Conservation (phyloP, 208 protist genomes). For the Acanthamoeba healyi region DNA sequence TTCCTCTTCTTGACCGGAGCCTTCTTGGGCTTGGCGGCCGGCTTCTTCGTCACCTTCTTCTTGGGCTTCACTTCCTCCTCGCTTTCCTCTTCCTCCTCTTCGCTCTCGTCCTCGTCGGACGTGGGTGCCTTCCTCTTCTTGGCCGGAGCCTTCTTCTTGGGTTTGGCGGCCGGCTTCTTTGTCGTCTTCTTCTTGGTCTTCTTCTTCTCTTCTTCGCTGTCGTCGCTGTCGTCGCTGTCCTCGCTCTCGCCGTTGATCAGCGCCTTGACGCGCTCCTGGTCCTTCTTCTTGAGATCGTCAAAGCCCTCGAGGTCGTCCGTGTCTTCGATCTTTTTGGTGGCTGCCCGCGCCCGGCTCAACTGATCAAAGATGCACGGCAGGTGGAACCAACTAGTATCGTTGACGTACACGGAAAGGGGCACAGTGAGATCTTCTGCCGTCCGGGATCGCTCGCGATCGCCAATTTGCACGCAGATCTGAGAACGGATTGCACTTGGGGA, state of each 20-base stretch:
- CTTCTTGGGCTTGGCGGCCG: background rate
- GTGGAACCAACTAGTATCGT: background rate
- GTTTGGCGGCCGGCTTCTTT: background rate
- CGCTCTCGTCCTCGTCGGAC: background rate
- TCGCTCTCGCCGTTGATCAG: background rate
- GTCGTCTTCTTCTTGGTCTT: conserved; percentile 7
- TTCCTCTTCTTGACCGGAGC: background rate
- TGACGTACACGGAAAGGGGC: no score
- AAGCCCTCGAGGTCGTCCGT: conserved; percentile 13
- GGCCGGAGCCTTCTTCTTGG: background rate
- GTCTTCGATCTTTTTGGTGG: conserved; percentile 13
- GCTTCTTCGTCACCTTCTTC: conserved; percentile 12
- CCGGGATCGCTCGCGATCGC: no score
- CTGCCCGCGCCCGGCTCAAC: conserved; percentile 14
- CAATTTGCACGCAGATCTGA: background rate
- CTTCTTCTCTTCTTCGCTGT: conserved; percentile 9
- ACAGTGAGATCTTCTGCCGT: no score
- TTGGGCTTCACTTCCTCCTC: background rate
- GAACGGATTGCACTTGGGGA: no score
- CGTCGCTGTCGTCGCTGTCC: background rate
- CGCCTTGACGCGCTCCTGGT: background rate
- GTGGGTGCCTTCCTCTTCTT: background rate
- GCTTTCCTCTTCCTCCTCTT: background rate
- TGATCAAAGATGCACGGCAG: conserved; percentile 23
- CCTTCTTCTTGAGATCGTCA: background rate